Percentiles rank a stretch among this genome's conserved stretches.
phyloP scores from a whole-genome alignment of 2,329 filamentous ascomycete species.

The Aspergillus eucalypticola region DNA sequence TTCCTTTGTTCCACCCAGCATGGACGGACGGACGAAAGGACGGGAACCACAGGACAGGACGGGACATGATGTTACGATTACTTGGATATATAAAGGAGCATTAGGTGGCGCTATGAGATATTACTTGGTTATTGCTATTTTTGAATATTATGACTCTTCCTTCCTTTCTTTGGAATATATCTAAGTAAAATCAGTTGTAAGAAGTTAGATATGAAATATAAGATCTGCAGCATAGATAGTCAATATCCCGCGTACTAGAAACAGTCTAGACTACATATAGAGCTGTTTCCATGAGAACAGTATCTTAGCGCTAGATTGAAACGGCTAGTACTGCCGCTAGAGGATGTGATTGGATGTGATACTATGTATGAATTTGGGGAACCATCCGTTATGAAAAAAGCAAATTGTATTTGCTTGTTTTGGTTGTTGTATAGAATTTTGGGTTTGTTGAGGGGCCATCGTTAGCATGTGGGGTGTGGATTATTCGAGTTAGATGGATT shows the following conservation, averaged over 20 bases:
- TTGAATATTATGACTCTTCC: too few species aligned
- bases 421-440: too few species aligned
- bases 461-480: too few species aligned
- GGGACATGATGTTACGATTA: not conserved
- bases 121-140: not conserved
- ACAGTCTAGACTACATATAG: not conserved
- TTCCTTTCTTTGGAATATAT: not conserved
- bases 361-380: too few species aligned
- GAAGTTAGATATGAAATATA: too few species aligned
- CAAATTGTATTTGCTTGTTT: too few species aligned
- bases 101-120: constrained; percentile 38
- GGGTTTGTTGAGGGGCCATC: too few species aligned
- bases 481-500: too few species aligned
- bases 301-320: not conserved
- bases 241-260: too few species aligned
- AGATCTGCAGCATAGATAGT: not conserved
- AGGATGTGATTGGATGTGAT: not conserved
- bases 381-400: too few species aligned
- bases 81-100: constrained; percentile 31
- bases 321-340: not conserved
- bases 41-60: not conserved
- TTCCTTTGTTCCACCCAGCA: not conserved
- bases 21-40: not conserved
- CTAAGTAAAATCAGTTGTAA: not conserved
- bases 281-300: constrained; percentile 6